Evolutionary conservation across 2,329 filamentous ascomycete species (phyloP).

Genomic region (Didymella lethalis): DNA sequence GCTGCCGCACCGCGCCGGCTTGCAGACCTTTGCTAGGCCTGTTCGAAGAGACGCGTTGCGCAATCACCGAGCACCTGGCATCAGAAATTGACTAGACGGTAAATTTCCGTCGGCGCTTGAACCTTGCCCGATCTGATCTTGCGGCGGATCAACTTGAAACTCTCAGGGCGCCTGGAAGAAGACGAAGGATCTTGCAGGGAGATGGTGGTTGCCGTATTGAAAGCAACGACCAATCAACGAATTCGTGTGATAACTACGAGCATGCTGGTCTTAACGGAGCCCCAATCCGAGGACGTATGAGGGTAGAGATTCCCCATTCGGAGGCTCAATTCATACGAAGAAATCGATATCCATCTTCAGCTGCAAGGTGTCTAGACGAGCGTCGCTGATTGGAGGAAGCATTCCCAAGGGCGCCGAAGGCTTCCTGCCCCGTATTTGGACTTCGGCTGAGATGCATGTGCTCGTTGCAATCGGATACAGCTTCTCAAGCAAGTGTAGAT

Average conservation of each 20-base stretch:
- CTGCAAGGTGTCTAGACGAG: constrained; percentile 6
- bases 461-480: constrained; percentile 10
- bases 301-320: constrained; percentile 1
- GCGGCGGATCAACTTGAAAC: constrained; percentile 47
- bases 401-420: constrained; percentile 3
- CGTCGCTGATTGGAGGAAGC: constrained; percentile 13
- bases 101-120: constrained; percentile 35
- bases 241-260: constrained; percentile 11
- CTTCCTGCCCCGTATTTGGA: constrained; percentile 9
- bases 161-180: constrained; percentile 40
- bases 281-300: neutral
- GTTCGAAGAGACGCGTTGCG: constrained; percentile 42
- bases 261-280: constrained; percentile 11
- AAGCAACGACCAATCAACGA: constrained; percentile 35
- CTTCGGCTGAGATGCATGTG: constrained; percentile 20
- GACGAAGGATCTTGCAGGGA: constrained; percentile 42
- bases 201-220: constrained; percentile 36
- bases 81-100: constrained; percentile 21
- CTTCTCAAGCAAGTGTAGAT: constrained; percentile 2
- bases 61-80: constrained; percentile 52
- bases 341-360: neutral
- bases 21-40: constrained; percentile 25
- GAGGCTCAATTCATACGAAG: neutral
- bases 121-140: constrained; percentile 41
- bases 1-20: constrained; percentile 28